Conservation (phyloP, 352 stramenopile species). For the Globisporangium barbulae region DNA sequence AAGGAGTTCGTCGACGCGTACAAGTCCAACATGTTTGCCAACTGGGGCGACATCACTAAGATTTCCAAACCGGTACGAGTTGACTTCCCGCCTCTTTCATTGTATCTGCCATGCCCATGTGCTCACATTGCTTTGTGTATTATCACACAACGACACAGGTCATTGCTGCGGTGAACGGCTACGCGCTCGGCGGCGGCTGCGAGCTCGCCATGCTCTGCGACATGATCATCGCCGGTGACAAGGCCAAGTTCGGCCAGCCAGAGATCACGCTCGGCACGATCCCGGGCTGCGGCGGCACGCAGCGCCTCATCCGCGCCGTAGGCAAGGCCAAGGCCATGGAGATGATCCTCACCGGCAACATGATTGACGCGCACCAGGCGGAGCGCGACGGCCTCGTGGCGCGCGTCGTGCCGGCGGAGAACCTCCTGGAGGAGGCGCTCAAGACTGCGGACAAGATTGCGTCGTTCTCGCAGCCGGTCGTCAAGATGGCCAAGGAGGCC, state of each 20-base stretch:
- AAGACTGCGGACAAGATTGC: constrained; percentile 96
- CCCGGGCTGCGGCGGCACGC: constrained; percentile 94
- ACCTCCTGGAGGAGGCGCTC: constrained; percentile 93
- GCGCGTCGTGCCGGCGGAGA: constrained; percentile 90
- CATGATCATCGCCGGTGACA: constrained; percentile 95
- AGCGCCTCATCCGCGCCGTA: constrained; percentile 95
- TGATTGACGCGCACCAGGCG: constrained; percentile 95
- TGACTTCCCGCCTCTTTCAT: background rate
- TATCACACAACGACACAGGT: constrained; percentile 31
- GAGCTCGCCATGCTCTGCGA: constrained; percentile 99
- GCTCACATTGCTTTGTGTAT: background rate
- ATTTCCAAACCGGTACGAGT: constrained; percentile 86
- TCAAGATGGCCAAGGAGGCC: constrained; percentile 97
- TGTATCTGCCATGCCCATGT: background rate
- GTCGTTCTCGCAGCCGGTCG: constrained; percentile 92
- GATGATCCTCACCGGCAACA: constrained; percentile 97
- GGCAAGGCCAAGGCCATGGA: constrained; percentile 99
- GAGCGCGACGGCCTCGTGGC: constrained; percentile 92
- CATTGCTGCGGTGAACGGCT: constrained; percentile 98
- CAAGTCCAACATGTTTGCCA: constrained; percentile 95
- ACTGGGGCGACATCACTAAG: constrained; percentile 96
- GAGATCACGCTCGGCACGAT: constrained; percentile 99
- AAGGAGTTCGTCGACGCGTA: constrained; percentile 94
- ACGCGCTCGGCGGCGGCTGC: constrained; percentile 96
- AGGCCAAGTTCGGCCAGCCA: constrained; percentile 97